Conservation (phyloP, 345 rosid genomes). For the Abelmoschus esculentus region DNA sequence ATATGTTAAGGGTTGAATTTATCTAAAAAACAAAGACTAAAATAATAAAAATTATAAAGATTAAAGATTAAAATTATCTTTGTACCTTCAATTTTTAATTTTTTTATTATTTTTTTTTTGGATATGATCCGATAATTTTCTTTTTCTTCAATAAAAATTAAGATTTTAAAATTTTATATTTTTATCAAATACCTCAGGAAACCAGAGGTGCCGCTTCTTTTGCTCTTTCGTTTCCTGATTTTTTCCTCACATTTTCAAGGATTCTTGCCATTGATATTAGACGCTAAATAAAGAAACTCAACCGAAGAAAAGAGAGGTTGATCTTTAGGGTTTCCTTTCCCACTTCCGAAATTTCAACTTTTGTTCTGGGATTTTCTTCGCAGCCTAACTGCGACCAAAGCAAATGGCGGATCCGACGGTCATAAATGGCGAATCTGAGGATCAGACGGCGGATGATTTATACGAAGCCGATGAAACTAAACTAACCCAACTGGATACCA, state of each 20-base stretch:
- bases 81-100: too few relatives aligned
- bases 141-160: too few relatives aligned
- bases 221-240: neutral
- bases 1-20: too few relatives aligned
- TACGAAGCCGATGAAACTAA: conserved; percentile 29
- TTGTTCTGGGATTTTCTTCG: neutral
- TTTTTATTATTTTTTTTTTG: too few relatives aligned
- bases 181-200: neutral
- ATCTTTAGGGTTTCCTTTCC: neutral
- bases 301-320: neutral
- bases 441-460: conserved; percentile 27
- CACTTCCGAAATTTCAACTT: neutral
- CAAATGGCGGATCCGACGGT: conserved; percentile 40
- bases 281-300: neutral
- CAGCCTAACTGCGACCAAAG: neutral
- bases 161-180: too few relatives aligned
- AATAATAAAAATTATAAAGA: too few relatives aligned
- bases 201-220: neutral
- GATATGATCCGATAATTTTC: too few relatives aligned
- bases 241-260: neutral
- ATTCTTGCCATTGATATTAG: neutral
- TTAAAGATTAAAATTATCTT: too few relatives aligned
- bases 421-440: conserved; percentile 31
- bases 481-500: conserved; percentile 21
- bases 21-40: too few relatives aligned